Evolutionary conservation across 305 asterid species (phyloP).

Genomic region (Stenogyne calaminthoides): DNA sequence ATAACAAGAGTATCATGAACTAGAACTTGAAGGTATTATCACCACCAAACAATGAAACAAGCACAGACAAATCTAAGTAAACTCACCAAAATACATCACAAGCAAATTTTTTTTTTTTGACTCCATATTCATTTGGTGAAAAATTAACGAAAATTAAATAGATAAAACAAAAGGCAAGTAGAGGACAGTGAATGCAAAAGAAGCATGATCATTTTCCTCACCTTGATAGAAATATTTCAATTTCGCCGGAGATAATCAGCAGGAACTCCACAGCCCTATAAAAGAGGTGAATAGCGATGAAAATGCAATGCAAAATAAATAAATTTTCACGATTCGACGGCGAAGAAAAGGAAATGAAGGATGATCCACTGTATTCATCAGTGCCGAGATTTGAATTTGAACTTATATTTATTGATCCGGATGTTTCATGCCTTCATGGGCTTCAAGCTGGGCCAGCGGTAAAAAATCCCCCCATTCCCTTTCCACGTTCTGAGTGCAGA

Average conservation of each 20-base stretch:
- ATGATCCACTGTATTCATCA: too few species aligned
- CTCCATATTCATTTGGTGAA: not conserved
- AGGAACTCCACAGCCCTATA: not conserved
- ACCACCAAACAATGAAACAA: too few species aligned
- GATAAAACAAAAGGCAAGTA: not conserved
- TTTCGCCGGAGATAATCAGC: not conserved
- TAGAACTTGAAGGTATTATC: not conserved
- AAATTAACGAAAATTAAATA: not conserved
- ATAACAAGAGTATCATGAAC: not conserved
- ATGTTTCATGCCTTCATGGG: too few species aligned
- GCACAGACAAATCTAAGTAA: not conserved
- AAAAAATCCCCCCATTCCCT: too few species aligned
- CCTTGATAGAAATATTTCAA: not conserved
- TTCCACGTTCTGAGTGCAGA: too few species aligned
- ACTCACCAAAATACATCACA: not conserved
- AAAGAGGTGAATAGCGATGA: not conserved
- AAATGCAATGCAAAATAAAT: not conserved
- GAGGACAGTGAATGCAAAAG: too few species aligned
- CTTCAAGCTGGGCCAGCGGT: too few species aligned
- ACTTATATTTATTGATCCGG: too few species aligned
- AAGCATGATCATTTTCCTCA: not conserved
- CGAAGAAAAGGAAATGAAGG: too few species aligned
- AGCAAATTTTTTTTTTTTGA: not conserved
- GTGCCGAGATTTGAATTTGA: too few species aligned
- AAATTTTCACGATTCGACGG: too few species aligned